Evolutionary conservation across 768 basidiomycete species (phyloP).

Genomic region (Psilocybe tampanensis): DNA sequence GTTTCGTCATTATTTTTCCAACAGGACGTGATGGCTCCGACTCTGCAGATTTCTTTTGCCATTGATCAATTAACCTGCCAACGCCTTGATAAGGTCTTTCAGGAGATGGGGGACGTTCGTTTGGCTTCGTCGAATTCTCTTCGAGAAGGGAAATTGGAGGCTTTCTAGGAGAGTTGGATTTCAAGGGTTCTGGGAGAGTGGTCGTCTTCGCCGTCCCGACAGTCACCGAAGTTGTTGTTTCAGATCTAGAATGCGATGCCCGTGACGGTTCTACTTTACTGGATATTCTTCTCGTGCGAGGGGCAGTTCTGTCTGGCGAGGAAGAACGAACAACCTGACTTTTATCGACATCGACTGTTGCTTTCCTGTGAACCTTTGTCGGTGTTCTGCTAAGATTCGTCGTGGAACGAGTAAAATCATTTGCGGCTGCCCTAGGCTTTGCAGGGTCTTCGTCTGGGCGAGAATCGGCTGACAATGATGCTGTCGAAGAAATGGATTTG

Average conservation of each 20-base stretch:
- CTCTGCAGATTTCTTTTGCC: slow-evolving; percentile 81
- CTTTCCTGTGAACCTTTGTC: slow-evolving; percentile 12
- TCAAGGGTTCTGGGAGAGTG: slow-evolving; percentile 11
- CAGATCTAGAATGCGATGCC: slow-evolving; percentile 16
- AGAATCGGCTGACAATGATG: slow-evolving; percentile 5
- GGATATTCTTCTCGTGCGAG: slow-evolving; percentile 30
- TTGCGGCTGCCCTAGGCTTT: neutral
- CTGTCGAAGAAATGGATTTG: slow-evolving; percentile 7
- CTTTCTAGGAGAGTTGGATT: slow-evolving; percentile 21
- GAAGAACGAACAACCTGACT: slow-evolving; percentile 4
- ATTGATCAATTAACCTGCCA: slow-evolving; percentile 82
- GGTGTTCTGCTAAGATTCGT: slow-evolving; percentile 14
- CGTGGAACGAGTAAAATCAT: slow-evolving; percentile 6
- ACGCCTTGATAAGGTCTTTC: slow-evolving; percentile 84
- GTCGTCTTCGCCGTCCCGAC: slow-evolving; percentile 15
- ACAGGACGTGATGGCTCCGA: slow-evolving; percentile 40
- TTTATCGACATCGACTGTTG: slow-evolving; percentile 8
- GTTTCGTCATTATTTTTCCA: slow-evolving; percentile 43
- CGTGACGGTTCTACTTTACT: slow-evolving; percentile 27
- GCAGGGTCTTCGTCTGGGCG: slow-evolving; percentile 6
- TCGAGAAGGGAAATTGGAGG: slow-evolving; percentile 22
- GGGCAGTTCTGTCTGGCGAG: slow-evolving; percentile 19
- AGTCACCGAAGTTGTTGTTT: slow-evolving; percentile 9
- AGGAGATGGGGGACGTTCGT: slow-evolving; percentile 62
- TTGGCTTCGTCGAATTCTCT: slow-evolving; percentile 12